Evolutionary conservation across 2,329 filamentous ascomycete genomes (phyloP).

Genomic region (Anisogramma anomala): DNA sequence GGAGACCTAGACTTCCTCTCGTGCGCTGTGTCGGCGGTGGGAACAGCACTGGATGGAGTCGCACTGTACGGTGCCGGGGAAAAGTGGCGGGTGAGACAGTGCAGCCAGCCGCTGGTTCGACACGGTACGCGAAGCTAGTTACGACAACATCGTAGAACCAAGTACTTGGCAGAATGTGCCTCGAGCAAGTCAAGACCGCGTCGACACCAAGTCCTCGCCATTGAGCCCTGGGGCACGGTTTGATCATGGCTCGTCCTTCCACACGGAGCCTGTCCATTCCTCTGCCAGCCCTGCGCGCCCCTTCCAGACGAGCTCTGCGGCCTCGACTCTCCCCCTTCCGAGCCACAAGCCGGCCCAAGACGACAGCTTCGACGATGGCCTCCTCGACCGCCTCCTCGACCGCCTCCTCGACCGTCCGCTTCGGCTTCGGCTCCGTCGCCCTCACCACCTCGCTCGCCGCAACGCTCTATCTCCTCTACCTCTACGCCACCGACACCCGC

Average conservation of each 20-base stretch:
- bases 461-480: conserved; percentile 39
- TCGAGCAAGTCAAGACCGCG: conserved; percentile 1
- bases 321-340: conserved; percentile 7
- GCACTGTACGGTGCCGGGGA: too few species aligned
- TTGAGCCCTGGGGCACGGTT: conserved; percentile 24
- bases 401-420: conserved; percentile 1
- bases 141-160: neutral
- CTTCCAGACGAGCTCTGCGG: conserved; percentile 9
- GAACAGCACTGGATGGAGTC: too few species aligned
- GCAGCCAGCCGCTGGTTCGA: too few species aligned
- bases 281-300: conserved; percentile 17
- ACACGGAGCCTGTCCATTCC: conserved; percentile 19
- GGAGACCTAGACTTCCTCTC: too few species aligned
- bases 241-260: conserved; percentile 23
- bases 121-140: neutral
- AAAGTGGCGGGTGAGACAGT: too few species aligned
- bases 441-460: conserved; percentile 31
- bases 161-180: neutral
- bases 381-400: conserved; percentile 5
- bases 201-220: conserved; percentile 16
- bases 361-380: conserved; percentile 13
- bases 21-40: too few species aligned
- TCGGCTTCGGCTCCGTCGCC: conserved; percentile 19
- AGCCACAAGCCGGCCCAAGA: conserved; percentile 17
- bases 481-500: conserved; percentile 65